phyloP scores from a whole-genome alignment of 2,329 filamentous ascomycete species.

The Scytalidium lignicola region DNA sequence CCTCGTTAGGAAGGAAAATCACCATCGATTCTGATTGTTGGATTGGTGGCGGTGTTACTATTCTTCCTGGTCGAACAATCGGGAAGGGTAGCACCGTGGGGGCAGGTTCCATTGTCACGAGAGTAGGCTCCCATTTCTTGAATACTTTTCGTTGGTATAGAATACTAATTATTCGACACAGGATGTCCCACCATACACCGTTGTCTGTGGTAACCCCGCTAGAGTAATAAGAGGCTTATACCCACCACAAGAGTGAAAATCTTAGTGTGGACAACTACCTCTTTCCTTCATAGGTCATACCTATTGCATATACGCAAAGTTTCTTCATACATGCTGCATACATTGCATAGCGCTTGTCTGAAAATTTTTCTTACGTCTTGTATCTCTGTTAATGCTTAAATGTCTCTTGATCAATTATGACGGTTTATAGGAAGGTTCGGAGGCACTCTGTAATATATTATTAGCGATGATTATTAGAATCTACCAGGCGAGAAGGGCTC shows the following conservation, averaged over 20 bases:
- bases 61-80: slow-evolving; percentile 51
- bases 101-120: slow-evolving; percentile 49
- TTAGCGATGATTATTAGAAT: background rate
- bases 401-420: background rate
- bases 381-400: background rate
- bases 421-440: background rate
- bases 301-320: background rate
- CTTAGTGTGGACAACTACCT: background rate
- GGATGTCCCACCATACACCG: slow-evolving; percentile 30
- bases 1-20: slow-evolving; percentile 65
- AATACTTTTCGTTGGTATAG: background rate
- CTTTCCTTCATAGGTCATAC: background rate
- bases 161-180: slow-evolving; percentile 10
- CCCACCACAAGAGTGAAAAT: slow-evolving; percentile 8
- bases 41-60: slow-evolving; percentile 58
- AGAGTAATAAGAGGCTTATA: slow-evolving; percentile 26
- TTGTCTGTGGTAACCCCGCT: slow-evolving; percentile 29
- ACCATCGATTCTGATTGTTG: slow-evolving; percentile 70
- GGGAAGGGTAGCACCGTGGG: slow-evolving; percentile 47
- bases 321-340: background rate
- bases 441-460: background rate
- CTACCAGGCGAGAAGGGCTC: background rate
- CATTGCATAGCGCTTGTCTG: background rate
- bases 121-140: slow-evolving; percentile 36
- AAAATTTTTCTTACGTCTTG: background rate